Base-by-base conservation (phyloP, 2,329 filamentous ascomycete genomes). In the Atkinsonella texensis region DNA sequence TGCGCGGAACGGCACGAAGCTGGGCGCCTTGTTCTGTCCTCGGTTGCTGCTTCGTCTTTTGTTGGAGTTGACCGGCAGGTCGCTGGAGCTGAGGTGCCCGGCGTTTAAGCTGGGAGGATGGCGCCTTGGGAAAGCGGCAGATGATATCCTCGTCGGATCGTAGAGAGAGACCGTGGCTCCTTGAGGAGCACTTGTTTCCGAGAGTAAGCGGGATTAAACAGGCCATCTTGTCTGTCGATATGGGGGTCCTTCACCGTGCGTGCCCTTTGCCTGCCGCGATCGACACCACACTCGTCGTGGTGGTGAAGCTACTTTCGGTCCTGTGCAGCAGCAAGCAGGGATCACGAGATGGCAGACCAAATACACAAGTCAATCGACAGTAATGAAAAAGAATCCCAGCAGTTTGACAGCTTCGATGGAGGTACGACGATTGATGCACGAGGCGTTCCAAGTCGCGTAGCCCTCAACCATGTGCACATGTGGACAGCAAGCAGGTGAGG, bases 151-250 rank as follows among this genome's bases (percentile, higher is more conserved):
- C 47, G 20, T 48, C 32, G 15, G 32, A 11, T 31, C 17, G 51
- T 9, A 49, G 33, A 11, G 33, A 53, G 28, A 49, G 31, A 44
- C 48, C 43, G 48, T 48, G 15, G 48, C 51, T 48, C 46, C 32
- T 28, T 42, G 38, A 17, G 20, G 41, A 38, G 43, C 31, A 23
- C 17, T 57, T 51, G 3, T 50, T 50, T 44, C 59, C 57, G 33
- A 67, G 61, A 48, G 63, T 56, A 33, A 67, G 58, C 33, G 65
- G 64, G 51, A 66, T 65, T 32, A 66, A 56, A 18, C 63, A 61
- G 28, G 58, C 51, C 65, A 67, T 67, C 20, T 15, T 20, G 46
- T 13, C 33, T 4, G 7, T 39, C 42, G 11, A 28, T 28, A 23
- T 28, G 28, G 28, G 28, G 28, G 5, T 23, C 20, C 20, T 23